Evolutionary conservation across 1,139 yeast species (phyloP).

Genomic region (Kodamaea sp.): DNA sequence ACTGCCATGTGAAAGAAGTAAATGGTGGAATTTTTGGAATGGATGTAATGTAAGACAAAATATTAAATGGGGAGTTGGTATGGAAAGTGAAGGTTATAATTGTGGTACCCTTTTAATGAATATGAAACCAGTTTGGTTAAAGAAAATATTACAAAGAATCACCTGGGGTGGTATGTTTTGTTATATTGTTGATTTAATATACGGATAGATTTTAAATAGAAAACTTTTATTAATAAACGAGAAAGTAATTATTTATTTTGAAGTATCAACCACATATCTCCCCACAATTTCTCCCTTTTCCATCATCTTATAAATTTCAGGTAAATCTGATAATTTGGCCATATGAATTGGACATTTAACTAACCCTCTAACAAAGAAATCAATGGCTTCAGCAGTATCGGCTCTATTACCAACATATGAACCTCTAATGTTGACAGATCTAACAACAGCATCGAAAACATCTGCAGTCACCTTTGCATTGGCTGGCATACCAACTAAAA

Average conservation of each 20-base stretch:
- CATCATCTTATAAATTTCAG: conserved; percentile 62
- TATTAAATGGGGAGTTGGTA: conserved; percentile 80
- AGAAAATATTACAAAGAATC: conserved; percentile 44
- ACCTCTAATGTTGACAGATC: conserved; percentile 61
- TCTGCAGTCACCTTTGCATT: conserved; percentile 62
- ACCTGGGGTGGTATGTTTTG: conserved; percentile 76
- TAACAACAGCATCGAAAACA: conserved; percentile 63
- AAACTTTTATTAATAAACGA: background rate
- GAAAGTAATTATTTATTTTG: no score
- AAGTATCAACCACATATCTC: conserved; percentile 72
- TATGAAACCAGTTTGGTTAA: conserved; percentile 49
- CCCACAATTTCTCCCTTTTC: conserved; percentile 69
- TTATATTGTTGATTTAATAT: conserved; percentile 53
- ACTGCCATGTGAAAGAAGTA: conserved; percentile 75
- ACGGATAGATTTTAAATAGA: conserved; percentile 34
- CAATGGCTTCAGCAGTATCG: conserved; percentile 72
- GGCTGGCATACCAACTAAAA: conserved; percentile 73
- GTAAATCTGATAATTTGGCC: conserved; percentile 64
- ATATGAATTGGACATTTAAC: conserved; percentile 67
- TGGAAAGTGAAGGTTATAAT: conserved; percentile 76
- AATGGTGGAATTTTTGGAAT: conserved; percentile 77
- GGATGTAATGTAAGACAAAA: conserved; percentile 76
- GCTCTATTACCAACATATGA: conserved; percentile 82
- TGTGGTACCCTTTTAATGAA: conserved; percentile 59
- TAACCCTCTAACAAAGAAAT: conserved; percentile 67